Evolutionary conservation across 768 basidiomycete genomes (phyloP).

Genomic region (Termitomyces sp.): DNA sequence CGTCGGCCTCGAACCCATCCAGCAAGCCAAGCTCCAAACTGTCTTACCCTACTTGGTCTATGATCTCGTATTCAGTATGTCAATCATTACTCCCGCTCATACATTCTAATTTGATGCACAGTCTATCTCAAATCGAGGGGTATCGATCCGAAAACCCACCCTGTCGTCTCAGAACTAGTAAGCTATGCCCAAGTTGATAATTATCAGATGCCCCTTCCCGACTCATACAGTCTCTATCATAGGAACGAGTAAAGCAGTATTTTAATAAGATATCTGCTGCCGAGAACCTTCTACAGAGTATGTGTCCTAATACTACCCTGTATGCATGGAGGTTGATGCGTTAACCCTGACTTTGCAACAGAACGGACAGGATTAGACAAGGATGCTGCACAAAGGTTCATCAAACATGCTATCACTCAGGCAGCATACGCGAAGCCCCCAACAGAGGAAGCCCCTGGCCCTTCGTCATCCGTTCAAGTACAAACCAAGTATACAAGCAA

Average conservation of each 20-base stretch:
- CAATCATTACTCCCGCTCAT: background rate
- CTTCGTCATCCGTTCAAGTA: slow-evolving; percentile 29
- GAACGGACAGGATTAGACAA: slow-evolving; percentile 63
- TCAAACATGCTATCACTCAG: slow-evolving; percentile 77
- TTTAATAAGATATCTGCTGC: slow-evolving; percentile 80
- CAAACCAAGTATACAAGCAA: slow-evolving; percentile 64
- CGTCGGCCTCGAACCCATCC: slow-evolving; percentile 61
- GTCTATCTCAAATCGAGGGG: slow-evolving; percentile 82
- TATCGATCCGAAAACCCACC: slow-evolving; percentile 75
- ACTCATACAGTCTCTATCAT: background rate
- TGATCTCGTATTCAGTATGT: slow-evolving; percentile 81
- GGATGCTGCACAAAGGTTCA: slow-evolving; percentile 76
- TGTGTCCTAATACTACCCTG: slow-evolving; percentile 16
- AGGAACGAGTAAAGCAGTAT: slow-evolving; percentile 78
- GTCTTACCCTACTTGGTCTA: slow-evolving; percentile 79
- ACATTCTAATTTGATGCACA: slow-evolving; percentile 23
- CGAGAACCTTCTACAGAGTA: slow-evolving; percentile 62
- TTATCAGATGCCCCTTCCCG: slow-evolving; percentile 1
- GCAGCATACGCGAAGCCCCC: slow-evolving; percentile 37
- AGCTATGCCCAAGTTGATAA: slow-evolving; percentile 13
- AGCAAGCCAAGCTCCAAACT: slow-evolving; percentile 80
- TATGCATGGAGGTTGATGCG: background rate
- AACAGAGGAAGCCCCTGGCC: slow-evolving; percentile 27
- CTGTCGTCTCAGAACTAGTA: slow-evolving; percentile 71
- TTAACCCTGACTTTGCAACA: slow-evolving; percentile 14